Conservation (phyloP, 2,329 filamentous ascomycete species). For the Spiromastix sp. region DNA sequence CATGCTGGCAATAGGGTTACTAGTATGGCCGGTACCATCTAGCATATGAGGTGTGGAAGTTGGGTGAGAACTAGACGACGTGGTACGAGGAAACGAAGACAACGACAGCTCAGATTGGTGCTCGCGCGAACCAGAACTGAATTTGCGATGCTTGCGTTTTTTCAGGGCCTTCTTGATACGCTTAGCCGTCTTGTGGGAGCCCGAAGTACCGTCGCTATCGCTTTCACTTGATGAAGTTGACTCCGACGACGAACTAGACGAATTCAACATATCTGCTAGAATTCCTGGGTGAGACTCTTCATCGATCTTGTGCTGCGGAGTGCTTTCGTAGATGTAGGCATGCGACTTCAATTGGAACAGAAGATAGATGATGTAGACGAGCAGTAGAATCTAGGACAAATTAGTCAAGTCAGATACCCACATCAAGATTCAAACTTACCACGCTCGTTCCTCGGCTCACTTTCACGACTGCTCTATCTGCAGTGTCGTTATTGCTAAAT, state of each 20-base stretch:
- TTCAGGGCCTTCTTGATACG: slow-evolving; percentile 67
- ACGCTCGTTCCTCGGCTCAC: slow-evolving; percentile 87
- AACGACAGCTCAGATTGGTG: slow-evolving; percentile 36
- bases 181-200: slow-evolving; percentile 57
- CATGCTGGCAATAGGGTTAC: not conserved
- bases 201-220: slow-evolving; percentile 58
- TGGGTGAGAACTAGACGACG: slow-evolving; percentile 15
- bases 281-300: slow-evolving; percentile 82
- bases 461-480: slow-evolving; percentile 63
- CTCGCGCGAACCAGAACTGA: slow-evolving; percentile 60
- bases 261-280: slow-evolving; percentile 69
- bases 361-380: slow-evolving; percentile 76
- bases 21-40: not conserved
- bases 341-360: slow-evolving; percentile 89
- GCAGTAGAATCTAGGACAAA: slow-evolving; percentile 51
- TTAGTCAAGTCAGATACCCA: slow-evolving; percentile 1
- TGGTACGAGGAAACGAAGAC: slow-evolving; percentile 33
- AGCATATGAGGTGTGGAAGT: slow-evolving; percentile 6
- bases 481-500: slow-evolving; percentile 52
- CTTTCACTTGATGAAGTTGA: slow-evolving; percentile 45
- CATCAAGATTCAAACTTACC: slow-evolving; percentile 37
- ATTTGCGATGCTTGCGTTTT: slow-evolving; percentile 62
- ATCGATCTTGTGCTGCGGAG: slow-evolving; percentile 84
- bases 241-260: slow-evolving; percentile 46
- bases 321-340: slow-evolving; percentile 84